Evolutionary conservation across 1,139 yeast genomes (phyloP), one percentile per base, ranked within the genome.

Genomic region (Pichia sp.): DNA sequence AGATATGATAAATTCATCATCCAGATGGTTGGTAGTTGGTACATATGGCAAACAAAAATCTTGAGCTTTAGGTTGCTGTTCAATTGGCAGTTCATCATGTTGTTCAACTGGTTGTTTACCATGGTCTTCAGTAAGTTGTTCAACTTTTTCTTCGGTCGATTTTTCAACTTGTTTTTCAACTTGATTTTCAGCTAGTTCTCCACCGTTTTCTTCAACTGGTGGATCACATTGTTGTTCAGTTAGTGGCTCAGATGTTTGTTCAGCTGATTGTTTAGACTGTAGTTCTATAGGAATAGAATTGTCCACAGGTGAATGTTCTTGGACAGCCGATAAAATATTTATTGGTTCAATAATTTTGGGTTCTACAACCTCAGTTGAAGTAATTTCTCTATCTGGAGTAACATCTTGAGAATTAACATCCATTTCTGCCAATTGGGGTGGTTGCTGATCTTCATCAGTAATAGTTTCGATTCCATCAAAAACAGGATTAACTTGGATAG

Each of bases 381-480:
- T 44, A 41, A 12, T 12, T 22, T 8, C 24, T 15, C 24, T 32
- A 38, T 44, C 42, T 7, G 24, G n/a, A 18, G 25, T 16, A 25
- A 22, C 27, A n/a, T 38, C 39, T 34, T 46, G 43, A 4, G 35
- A 15, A 42, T 46, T 46, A 18, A 39, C 11, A 6, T 42, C 40
- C 37, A 46, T 34, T 15, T 26, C 23, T 11, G 25, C 20, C 16
- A 30, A 18, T 9, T 29, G 29, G 13, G 38, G 20, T 16, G n/a
- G n/a, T 38, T 9, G 16, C 23, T 22, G 22, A 7, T 16, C n/a
- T 16, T 40, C 41, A 15, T 34, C 41, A 23, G n/a, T 25, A 8
- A 13, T 13, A 6, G 16, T 25, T 18, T 35, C 16, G 1, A 13
- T 7, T 16, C 8, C 4, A 24, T 24, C 42, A 16, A 18, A 12